These are phyloP conservation scores for Aquilaria yunnanensis DNA, from an alignment of 345 rosid species.

Conservation along the genomic window DNA sequence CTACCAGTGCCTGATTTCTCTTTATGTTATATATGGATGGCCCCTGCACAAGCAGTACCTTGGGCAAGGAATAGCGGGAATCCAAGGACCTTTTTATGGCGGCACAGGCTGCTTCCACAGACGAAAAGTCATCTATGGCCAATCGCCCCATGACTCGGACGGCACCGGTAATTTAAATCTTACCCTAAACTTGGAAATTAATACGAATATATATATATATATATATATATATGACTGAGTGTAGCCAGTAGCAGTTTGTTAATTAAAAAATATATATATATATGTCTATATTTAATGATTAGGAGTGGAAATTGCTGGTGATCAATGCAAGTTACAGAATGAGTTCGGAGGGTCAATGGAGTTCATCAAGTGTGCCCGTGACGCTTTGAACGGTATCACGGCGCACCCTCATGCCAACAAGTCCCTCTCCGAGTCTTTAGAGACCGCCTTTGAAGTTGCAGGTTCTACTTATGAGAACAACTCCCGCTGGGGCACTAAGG, in stretches of 20 bases:
- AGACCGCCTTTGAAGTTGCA: conserved; percentile 41
- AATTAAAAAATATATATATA: conserved; percentile 3
- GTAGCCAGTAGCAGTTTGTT: no score
- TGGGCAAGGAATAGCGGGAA: conserved; percentile 38
- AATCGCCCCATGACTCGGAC: conserved; percentile 22
- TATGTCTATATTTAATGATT: not conserved
- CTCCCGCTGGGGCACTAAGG: conserved; percentile 54
- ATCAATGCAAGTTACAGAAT: conserved; percentile 3
- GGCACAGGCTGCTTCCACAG: conserved; percentile 66
- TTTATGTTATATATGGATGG: not conserved
- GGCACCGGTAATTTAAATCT: conserved; percentile 11
- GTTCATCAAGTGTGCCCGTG: conserved; percentile 25
- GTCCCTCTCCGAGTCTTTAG: conserved; percentile 11
- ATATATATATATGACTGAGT: no score
- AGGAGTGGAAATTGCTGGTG: conserved; percentile 18
- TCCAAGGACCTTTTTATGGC: conserved; percentile 43
- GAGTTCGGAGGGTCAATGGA: conserved; percentile 47
- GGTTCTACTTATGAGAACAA: conserved; percentile 37
- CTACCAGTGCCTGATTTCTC: not conserved
- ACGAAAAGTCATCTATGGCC: conserved; percentile 55
- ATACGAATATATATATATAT: no score
- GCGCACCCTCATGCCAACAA: not conserved
- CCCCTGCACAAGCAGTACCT: conserved; percentile 11
- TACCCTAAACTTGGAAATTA: no score
- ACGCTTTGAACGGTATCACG: conserved; percentile 37